Evolutionary conservation across 805 yeast genomes (phyloP), one percentile per base, ranked within the genome.

Genomic region (Isabelozyma pseudorhagii): DNA sequence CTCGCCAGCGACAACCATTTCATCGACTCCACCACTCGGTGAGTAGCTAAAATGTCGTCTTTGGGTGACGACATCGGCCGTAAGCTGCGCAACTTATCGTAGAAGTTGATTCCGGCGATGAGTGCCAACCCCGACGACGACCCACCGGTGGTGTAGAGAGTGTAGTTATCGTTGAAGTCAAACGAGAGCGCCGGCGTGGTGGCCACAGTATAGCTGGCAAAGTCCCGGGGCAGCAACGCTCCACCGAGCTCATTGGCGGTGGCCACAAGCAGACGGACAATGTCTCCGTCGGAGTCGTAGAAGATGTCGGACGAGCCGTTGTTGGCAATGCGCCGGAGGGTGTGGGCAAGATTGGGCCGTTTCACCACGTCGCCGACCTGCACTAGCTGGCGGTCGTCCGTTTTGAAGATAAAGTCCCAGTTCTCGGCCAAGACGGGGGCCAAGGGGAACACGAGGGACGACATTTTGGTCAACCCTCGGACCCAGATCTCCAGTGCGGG

Each of bases 1-100:
- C 97, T 77, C 0, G 86, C 93, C 10, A 93, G 79, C 0, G 92
- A 89, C 80, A 90, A 79, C 97, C 97, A 93, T 67, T 93, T 93
- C 96, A 93, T 89, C 3, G 87, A 71, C 67, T 93, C 99, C 9
- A 90, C 71, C 7, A 90, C 62, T 48, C 88, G 75, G 59, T 89
- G 97, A 2, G 83, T 72, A 11, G 80, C 75, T 10, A 78, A 48
- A 4, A 56, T 60, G 8, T 48, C 47, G 10, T 54, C 55, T 3
- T 39, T 11, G 1, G 47, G 17, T 15, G 17, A 49, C 7, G 60
- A 61, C 1, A 49, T 17, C 7, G 48, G 46, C 7, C 38, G 42
- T 5, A 8, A 27, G n/a, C 54, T 47, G 14, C 64, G 61, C 3
- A 68, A 52, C 28, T 65, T 66, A 52, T 82, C 78, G 69, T 87